phyloP scores from a whole-genome alignment of 2,329 filamentous ascomycete genomes.

The Periglandula ipomoeae region DNA sequence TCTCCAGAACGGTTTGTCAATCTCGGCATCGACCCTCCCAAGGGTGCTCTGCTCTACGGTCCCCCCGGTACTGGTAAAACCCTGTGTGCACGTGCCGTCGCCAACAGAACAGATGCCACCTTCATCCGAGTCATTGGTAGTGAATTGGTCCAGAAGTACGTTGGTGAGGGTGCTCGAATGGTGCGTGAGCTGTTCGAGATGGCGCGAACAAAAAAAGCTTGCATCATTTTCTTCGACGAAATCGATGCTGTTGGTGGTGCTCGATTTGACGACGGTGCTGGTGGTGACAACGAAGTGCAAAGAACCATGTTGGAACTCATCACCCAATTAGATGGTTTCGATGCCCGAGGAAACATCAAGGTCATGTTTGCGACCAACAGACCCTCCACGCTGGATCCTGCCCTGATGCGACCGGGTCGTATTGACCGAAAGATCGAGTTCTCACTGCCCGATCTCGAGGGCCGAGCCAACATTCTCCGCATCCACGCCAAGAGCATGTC shows the following conservation, averaged over 20 bases:
- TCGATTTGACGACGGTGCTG: slow-evolving; percentile 92
- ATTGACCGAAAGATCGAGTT: slow-evolving; percentile 99
- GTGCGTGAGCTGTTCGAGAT: slow-evolving; percentile 98
- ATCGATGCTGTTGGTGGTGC: slow-evolving; percentile 94
- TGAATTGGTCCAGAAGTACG: slow-evolving; percentile 97
- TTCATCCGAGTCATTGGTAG: slow-evolving; percentile 98
- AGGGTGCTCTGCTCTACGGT: slow-evolving; percentile 92
- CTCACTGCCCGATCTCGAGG: slow-evolving; percentile 91
- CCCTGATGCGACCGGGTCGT: slow-evolving; percentile 91
- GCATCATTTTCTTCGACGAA: slow-evolving; percentile 96
- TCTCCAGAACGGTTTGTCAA: slow-evolving; percentile 96
- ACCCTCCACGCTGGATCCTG: slow-evolving; percentile 91
- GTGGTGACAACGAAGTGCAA: slow-evolving; percentile 96
- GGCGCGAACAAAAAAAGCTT: slow-evolving; percentile 98
- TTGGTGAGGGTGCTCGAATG: slow-evolving; percentile 96
- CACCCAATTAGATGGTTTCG: slow-evolving; percentile 93
- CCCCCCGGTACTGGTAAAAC: slow-evolving; percentile 99
- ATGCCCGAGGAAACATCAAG: slow-evolving; percentile 95
- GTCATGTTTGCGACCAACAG: slow-evolving; percentile 99
- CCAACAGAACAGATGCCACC: slow-evolving; percentile 95
- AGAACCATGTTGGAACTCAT: slow-evolving; percentile 97
- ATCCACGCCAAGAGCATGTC: slow-evolving; percentile 99
- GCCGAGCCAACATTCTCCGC: slow-evolving; percentile 90
- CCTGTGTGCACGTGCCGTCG: slow-evolving; percentile 91
- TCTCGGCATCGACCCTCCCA: slow-evolving; percentile 97